phyloP scores from a whole-genome alignment of 2,329 filamentous ascomycete species.

The Botrytis aclada region DNA sequence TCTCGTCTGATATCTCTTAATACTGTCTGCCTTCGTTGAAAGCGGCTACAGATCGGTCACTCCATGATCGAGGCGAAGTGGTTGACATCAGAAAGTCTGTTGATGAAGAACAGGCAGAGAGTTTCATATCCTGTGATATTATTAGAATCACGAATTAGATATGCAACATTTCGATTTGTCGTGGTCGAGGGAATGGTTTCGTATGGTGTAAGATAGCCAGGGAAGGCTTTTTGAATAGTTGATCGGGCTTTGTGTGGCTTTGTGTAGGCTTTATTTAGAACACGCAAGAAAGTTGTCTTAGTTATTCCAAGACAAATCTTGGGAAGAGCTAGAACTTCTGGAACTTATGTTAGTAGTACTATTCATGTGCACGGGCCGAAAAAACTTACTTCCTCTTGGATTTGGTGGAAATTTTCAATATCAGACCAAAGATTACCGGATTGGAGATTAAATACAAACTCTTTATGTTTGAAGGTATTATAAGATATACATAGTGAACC shows the following conservation, averaged over 20 bases:
- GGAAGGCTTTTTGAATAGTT: background rate
- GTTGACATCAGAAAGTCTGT: background rate
- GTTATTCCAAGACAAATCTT: background rate
- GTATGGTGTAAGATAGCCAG: background rate
- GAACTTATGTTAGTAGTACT: background rate
- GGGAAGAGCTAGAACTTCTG: background rate
- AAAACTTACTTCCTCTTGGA: background rate
- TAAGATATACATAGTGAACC: background rate
- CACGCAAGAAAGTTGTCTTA: background rate
- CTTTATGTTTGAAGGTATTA: background rate
- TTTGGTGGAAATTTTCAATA: background rate
- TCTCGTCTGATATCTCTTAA: background rate
- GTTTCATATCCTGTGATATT: background rate
- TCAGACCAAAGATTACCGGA: background rate
- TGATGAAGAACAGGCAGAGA: background rate
- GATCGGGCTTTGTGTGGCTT: background rate
- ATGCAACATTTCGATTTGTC: background rate
- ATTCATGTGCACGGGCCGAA: background rate
- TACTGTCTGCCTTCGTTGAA: background rate
- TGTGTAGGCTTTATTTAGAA: background rate
- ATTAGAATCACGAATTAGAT: background rate
- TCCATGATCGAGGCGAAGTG: background rate
- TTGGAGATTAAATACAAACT: background rate
- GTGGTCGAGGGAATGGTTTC: background rate
- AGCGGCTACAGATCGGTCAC: background rate